These are phyloP conservation scores for Penicillium sumatraense DNA, from an alignment of 2,329 filamentous ascomycete genomes.

Conservation along the genomic window DNA sequence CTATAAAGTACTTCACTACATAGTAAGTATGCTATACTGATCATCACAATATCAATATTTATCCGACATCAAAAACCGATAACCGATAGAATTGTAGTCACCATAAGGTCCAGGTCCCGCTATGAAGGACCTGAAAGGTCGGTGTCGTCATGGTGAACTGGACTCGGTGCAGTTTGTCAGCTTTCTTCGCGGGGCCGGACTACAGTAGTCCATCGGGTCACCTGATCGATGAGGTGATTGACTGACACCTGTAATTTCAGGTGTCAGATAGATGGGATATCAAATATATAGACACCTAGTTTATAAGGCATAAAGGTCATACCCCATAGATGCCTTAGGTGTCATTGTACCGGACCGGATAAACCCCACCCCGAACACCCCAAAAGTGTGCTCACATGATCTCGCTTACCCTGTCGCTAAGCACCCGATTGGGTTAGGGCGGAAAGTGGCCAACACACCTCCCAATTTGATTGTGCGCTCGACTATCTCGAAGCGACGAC, in stretches of 20 bases:
- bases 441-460: slow-evolving; percentile 40
- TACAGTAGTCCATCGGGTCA: slow-evolving; percentile 35
- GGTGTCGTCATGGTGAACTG: slow-evolving; percentile 25
- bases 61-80: neutral
- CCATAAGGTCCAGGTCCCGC: slow-evolving; percentile 3
- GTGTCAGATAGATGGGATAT: neutral
- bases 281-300: neutral
- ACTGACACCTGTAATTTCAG: neutral
- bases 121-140: neutral
- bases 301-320: neutral
- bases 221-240: slow-evolving; percentile 20
- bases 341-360: slow-evolving; percentile 4
- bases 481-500: slow-evolving; percentile 46
- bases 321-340: neutral
- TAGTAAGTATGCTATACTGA: neutral
- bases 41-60: neutral
- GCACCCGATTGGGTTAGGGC: slow-evolving; percentile 41
- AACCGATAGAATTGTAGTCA: neutral
- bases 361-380: neutral
- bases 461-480: slow-evolving; percentile 46
- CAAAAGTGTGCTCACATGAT: slow-evolving; percentile 34
- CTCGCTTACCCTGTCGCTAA: slow-evolving; percentile 46
- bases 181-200: slow-evolving; percentile 15
- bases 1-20: no score
- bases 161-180: slow-evolving; percentile 23